phyloP scores from a whole-genome alignment of 2,329 filamentous ascomycete genomes.

The Xenosphaeropsis pyriputrescens region DNA sequence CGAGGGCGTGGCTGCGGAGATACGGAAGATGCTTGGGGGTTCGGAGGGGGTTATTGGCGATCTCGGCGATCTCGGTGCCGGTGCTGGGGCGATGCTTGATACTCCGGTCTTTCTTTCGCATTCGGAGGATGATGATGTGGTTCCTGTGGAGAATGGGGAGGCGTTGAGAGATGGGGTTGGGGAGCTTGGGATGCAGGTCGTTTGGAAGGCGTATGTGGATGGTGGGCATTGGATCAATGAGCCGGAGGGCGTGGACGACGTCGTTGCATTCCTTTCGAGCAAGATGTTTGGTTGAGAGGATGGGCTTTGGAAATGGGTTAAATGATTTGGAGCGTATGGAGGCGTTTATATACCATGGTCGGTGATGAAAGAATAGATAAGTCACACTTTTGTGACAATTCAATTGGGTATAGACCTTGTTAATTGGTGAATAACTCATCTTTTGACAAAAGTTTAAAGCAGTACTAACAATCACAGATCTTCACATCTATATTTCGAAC shows the following conservation, averaged over 20 bases:
- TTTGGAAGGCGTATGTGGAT: conserved; percentile 24
- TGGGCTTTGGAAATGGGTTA: too few relatives aligned
- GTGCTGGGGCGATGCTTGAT: conserved; percentile 3
- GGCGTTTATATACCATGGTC: too few relatives aligned
- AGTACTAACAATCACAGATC: too few relatives aligned
- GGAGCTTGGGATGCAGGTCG: conserved; percentile 22
- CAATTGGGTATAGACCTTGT: too few relatives aligned
- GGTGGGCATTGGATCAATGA: conserved; percentile 30
- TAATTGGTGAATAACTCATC: too few relatives aligned
- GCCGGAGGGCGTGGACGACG: conserved; percentile 27
- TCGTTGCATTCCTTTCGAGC: conserved; percentile 5
- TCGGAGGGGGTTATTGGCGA: background rate
- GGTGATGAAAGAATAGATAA: too few relatives aligned
- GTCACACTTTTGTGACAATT: too few relatives aligned
- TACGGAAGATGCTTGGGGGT: too few relatives aligned
- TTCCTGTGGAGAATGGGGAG: conserved; percentile 22
- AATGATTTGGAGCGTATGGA: too few relatives aligned
- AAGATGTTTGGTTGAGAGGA: too few relatives aligned
- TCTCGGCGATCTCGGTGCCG: background rate
- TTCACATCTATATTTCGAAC: too few relatives aligned
- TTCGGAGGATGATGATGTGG: conserved; percentile 26
- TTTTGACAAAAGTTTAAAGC: too few relatives aligned
- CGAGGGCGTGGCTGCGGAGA: background rate
- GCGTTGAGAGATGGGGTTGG: conserved; percentile 19
- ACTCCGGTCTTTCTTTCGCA: conserved; percentile 31